Percentiles rank a stretch among this genome's conserved stretches.
Conservation (phyloP, 345 rosid species). For the Boechera retrofracta region DNA sequence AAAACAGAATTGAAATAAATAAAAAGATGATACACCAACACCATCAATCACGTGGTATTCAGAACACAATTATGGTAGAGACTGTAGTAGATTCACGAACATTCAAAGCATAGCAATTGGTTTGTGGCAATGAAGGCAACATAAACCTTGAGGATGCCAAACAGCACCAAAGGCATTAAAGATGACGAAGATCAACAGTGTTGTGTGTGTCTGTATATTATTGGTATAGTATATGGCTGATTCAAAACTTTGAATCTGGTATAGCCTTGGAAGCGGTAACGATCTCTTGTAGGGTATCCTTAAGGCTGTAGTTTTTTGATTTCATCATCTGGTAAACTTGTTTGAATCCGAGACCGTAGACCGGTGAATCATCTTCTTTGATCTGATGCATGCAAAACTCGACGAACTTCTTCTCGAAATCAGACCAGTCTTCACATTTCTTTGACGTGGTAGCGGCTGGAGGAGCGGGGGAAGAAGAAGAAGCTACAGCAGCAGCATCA, state of each 20-base stretch:
- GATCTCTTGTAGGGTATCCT: slow-evolving; percentile 51
- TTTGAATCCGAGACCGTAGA: slow-evolving; percentile 76
- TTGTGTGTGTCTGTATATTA: neutral
- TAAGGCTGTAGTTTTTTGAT: slow-evolving; percentile 50
- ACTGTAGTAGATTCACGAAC: no score
- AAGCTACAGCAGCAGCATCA: slow-evolving; percentile 40
- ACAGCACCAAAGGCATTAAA: neutral
- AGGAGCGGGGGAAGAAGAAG: slow-evolving; percentile 41
- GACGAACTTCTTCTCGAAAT: slow-evolving; percentile 61
- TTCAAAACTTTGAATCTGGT: slow-evolving; percentile 12
- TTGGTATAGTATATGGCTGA: slow-evolving; percentile 6
- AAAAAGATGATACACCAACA: no score
- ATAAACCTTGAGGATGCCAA: neutral
- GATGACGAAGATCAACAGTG: neutral
- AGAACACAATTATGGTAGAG: no score
- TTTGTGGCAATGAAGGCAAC: neutral
- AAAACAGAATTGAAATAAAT: no score
- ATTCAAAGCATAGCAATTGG: no score
- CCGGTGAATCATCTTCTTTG: slow-evolving; percentile 58
- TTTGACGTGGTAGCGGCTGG: slow-evolving; percentile 50
- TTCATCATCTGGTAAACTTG: slow-evolving; percentile 62
- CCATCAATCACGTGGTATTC: no score
- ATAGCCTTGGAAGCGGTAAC: neutral
- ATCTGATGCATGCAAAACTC: slow-evolving; percentile 80
- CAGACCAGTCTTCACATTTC: slow-evolving; percentile 63